Conservation (phyloP, 371 early-diverging fungal species). For the Coemansia sp. region DNA sequence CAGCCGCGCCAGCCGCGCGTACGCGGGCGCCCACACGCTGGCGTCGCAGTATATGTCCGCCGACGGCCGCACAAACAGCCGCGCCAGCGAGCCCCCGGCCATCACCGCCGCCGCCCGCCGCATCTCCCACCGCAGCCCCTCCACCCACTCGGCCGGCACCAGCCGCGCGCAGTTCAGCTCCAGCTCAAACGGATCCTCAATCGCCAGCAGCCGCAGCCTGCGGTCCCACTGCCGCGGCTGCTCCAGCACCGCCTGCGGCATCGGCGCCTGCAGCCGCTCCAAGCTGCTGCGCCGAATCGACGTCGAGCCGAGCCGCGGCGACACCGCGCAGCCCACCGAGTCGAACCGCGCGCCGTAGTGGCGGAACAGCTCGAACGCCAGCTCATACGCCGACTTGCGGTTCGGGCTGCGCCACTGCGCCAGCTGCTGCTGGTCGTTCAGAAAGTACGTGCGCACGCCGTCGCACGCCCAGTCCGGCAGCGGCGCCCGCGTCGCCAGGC, state of each 20-base stretch:
- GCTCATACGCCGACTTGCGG: conserved; percentile 6
- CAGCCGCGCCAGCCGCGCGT: not conserved
- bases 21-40: conserved; percentile 3
- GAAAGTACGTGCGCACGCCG: conserved; percentile 9
- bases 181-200: conserved; percentile 45
- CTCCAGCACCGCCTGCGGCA: not conserved
- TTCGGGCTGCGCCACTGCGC: conserved; percentile 31
- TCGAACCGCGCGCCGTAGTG: conserved; percentile 32
- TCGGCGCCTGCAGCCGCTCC: conserved; percentile 9
- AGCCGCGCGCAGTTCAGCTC: conserved; percentile 26
- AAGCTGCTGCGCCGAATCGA: conserved; percentile 22
- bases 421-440: not conserved
- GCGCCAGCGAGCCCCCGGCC: not conserved
- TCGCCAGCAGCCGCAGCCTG: conserved; percentile 22
- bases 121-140: conserved; percentile 46
- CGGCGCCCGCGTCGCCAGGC: conserved; percentile 5
- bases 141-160: conserved; percentile 35
- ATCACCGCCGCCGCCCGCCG: conserved; percentile 35
- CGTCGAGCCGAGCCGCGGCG: conserved; percentile 28
- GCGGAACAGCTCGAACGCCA: conserved; percentile 27
- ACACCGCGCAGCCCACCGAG: conserved; percentile 24
- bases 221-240: conserved; percentile 14
- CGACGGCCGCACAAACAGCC: conserved; percentile 20
- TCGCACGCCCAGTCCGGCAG: conserved; percentile 19
- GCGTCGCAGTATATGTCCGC: conserved; percentile 1